These are phyloP conservation scores for Casuarina glauca DNA, from an alignment of 306 rosid species.

Conservation along the genomic window DNA sequence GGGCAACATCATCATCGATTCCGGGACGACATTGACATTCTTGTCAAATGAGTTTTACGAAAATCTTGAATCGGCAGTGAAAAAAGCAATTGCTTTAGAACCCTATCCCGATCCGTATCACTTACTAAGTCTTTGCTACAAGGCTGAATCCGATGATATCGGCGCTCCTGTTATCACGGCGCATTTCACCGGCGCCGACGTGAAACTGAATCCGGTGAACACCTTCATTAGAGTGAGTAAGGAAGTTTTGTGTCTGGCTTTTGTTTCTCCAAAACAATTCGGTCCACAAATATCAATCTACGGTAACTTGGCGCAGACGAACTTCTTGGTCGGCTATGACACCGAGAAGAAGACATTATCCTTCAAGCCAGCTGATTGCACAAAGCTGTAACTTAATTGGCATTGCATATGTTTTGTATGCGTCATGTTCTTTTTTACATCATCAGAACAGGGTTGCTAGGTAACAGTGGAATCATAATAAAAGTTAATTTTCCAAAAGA, in stretches of 20 bases:
- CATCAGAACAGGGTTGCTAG: no score
- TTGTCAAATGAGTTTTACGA: slow-evolving; percentile 27
- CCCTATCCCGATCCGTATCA: not conserved
- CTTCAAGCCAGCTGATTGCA: slow-evolving; percentile 47
- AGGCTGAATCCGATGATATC: not conserved
- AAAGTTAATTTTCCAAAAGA: no score
- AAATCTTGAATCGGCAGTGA: slow-evolving; percentile 24
- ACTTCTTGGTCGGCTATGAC: slow-evolving; percentile 62
- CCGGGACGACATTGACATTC: slow-evolving; percentile 36
- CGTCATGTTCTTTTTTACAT: no score
- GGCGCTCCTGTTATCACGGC: slow-evolving; percentile 25
- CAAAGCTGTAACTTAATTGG: not conserved
- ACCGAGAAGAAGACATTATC: slow-evolving; percentile 18
- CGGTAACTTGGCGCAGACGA: slow-evolving; percentile 54
- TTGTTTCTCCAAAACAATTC: not conserved
- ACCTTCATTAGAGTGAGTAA: slow-evolving; percentile 31
- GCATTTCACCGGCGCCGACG: slow-evolving; percentile 45
- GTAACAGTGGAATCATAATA: no score
- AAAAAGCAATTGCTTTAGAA: not conserved
- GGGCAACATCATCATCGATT: slow-evolving; percentile 45
- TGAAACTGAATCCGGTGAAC: slow-evolving; percentile 28
- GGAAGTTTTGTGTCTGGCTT: slow-evolving; percentile 43
- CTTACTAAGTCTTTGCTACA: slow-evolving; percentile 29
- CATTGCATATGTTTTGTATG: no score
- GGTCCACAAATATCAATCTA: slow-evolving; percentile 35